These are phyloP conservation scores for Fragaria iinumae DNA, from an alignment of 306 rosid genomes.

Conservation along the genomic window DNA sequence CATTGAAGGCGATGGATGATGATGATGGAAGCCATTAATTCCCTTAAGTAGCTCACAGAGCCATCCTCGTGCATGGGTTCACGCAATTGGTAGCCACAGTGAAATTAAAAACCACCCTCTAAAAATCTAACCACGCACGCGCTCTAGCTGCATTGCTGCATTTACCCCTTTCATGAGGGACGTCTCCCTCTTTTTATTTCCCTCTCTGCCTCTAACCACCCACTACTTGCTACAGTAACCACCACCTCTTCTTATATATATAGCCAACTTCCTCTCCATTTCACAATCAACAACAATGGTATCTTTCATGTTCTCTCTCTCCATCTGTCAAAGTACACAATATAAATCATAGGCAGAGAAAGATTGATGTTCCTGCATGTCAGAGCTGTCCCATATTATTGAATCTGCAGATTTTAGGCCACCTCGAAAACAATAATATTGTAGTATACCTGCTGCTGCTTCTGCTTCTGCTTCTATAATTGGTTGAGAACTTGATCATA, in stretches of 20 bases:
- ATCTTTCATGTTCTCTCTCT: background rate
- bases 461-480: background rate
- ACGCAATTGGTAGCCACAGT: slow-evolving; percentile 37
- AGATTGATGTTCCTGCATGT: background rate
- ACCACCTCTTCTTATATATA: background rate
- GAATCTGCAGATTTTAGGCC: background rate
- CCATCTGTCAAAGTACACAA: background rate
- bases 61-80: slow-evolving; percentile 55
- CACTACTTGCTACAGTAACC: background rate
- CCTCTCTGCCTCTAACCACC: background rate
- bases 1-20: slow-evolving; percentile 8
- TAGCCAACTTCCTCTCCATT: background rate
- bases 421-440: background rate
- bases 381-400: background rate
- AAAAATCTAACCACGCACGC: slow-evolving; percentile 1
- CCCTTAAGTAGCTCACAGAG: slow-evolving; percentile 17
- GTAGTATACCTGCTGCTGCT: background rate
- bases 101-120: background rate
- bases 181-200: slow-evolving; percentile 42
- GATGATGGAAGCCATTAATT: background rate
- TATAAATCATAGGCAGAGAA: background rate
- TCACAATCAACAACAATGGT: background rate
- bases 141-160: slow-evolving; percentile 37
- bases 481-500: background rate
- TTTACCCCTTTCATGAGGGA: slow-evolving; percentile 55